Conservation (phyloP, 495 filamentous ascomycete species). For the Apiosordaria backusii region DNA sequence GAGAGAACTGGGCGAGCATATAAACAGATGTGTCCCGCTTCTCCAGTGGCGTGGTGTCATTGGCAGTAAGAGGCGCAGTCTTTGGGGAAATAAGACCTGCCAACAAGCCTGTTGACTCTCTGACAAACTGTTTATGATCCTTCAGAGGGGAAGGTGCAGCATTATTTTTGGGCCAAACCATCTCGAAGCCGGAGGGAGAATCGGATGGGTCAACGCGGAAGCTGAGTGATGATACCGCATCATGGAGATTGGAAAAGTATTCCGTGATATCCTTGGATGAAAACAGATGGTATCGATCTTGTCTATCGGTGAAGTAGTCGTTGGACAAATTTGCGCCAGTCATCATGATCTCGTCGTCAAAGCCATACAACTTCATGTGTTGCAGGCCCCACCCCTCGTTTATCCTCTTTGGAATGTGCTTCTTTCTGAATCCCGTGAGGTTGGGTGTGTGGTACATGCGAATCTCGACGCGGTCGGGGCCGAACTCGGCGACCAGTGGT, state of each 20-base stretch:
- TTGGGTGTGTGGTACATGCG: constrained; percentile 98
- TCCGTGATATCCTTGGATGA: constrained; percentile 70
- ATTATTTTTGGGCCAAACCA: constrained; percentile 79
- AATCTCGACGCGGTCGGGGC: constrained; percentile 81
- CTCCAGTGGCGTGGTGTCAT: constrained; percentile 17
- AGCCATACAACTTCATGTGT: constrained; percentile 98
- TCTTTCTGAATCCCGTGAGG: constrained; percentile 80
- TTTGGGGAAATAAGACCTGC: constrained; percentile 56
- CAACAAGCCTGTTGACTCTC: constrained; percentile 62
- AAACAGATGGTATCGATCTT: constrained; percentile 94
- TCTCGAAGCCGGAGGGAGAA: constrained; percentile 58
- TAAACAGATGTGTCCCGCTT: constrained; percentile 71
- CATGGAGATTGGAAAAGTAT: constrained; percentile 76
- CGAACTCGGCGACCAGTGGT: constrained; percentile 77
- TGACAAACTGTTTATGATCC: constrained; percentile 62
- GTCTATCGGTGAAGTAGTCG: constrained; percentile 94
- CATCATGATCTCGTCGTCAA: constrained; percentile 94
- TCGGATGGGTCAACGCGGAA: constrained; percentile 68
- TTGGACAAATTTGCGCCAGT: constrained; percentile 90
- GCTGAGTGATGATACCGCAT: constrained; percentile 72
- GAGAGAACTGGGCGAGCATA: constrained; percentile 79
- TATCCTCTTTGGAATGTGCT: constrained; percentile 76
- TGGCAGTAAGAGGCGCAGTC: constrained; percentile 18
- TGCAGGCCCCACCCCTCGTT: constrained; percentile 99
- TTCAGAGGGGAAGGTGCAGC: constrained; percentile 66